Evolutionary conservation across 345 rosid genomes (phyloP), one percentile per base, ranked within the genome.

Genomic region (Eucalyptus tenuipes): DNA sequence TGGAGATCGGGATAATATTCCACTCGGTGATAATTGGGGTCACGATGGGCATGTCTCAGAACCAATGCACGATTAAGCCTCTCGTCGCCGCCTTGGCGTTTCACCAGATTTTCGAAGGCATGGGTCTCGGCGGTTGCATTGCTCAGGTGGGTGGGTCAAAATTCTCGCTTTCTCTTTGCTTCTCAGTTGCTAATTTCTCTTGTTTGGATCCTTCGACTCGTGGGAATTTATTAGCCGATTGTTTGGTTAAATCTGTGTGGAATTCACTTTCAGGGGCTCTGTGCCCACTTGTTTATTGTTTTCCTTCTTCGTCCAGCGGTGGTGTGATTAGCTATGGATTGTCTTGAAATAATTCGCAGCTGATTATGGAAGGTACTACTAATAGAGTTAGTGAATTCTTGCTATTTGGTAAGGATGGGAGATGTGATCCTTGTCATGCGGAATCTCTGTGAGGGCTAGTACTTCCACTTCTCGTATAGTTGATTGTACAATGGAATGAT

Each of bases 41-140:
- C 40, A 96, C 99, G 1, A 93, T 96, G 99, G 99, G 99, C 29
- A 97, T 96, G 99, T 96, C 99, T 17, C 99, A 97, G 88, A 97
- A 97, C 61, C 90, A 94, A 94, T 97, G 99, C 87, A 97, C 99
- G 6, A 97, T 97, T 57, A 90, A 94, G 88, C 99, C 99, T 11
- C 96, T 97, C 27, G 94, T 96, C 20, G 97, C 95, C 52, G 98
- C 99, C 3, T 96, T 97, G 40, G 95, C 98, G 9, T 97, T 97
- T 89, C 99, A 97, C 86, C 99, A 97, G 93, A 94, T 96, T 89
- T 97, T 97, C 31, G 99, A 97, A 89, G 99, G 99, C 47, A 94
- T 97, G 93, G 99, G 98, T 10, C 99, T 97, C 53, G 99, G 99
- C 71, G 99, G 99, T 87, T 97, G 99, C 96, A 96, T 97, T 80